Evolutionary conservation across 31 red algal species (phyloP).

Genomic region (Odonthalia washingtoniensis): DNA sequence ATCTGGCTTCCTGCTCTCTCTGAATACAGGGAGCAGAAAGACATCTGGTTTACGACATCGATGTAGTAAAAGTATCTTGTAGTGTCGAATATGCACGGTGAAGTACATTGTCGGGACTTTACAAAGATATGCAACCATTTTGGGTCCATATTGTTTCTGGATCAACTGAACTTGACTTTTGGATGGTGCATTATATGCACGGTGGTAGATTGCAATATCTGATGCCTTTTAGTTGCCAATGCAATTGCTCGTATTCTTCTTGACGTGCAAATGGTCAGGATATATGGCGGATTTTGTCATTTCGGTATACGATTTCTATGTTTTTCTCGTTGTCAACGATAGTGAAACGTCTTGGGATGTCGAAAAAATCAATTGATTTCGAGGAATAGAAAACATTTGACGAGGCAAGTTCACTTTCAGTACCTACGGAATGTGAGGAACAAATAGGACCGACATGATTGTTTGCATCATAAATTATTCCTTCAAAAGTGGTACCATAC

Average conservation of each 20-base stretch:
- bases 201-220: not conserved
- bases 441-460: slow-evolving; percentile 17
- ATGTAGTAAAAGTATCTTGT: too few species aligned
- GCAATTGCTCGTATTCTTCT: not conserved
- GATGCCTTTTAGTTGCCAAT: not conserved
- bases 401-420: slow-evolving; percentile 31
- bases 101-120: slow-evolving; percentile 8
- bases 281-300: not conserved
- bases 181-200: slow-evolving; percentile 24
- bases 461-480: slow-evolving; percentile 26
- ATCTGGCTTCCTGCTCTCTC: too few species aligned
- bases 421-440: slow-evolving; percentile 27
- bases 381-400: not conserved
- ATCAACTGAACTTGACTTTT: not conserved
- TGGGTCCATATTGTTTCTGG: not conserved
- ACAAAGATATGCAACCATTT: not conserved
- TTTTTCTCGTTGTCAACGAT: slow-evolving; percentile 41
- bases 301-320: slow-evolving; percentile 12
- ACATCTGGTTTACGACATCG: too few species aligned
- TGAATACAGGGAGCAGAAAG: too few species aligned
- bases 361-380: slow-evolving; percentile 4
- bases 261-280: not conserved
- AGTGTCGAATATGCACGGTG: slow-evolving; percentile 36
- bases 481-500: slow-evolving; percentile 46
- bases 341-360: not conserved